These are phyloP conservation scores for Ceratocystis diversiconidia DNA, from an alignment of 2,329 filamentous ascomycete genomes.

Conservation along the genomic window DNA sequence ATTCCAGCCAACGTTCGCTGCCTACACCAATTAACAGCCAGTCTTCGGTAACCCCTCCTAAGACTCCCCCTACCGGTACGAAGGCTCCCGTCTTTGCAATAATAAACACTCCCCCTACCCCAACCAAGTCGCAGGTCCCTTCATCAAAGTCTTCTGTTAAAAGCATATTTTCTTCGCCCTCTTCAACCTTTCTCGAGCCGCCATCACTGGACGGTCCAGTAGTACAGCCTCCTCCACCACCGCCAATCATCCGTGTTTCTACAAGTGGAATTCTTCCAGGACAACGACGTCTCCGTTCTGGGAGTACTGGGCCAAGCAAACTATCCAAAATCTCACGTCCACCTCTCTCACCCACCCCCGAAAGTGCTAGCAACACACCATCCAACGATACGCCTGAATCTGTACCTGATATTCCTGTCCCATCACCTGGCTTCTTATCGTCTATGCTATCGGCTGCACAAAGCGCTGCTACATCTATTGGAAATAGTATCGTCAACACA, in stretches of 20 bases:
- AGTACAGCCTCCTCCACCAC: conserved; percentile 5
- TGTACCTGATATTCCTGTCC: not conserved
- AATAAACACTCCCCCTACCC: conserved; percentile 53
- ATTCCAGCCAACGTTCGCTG: conserved; percentile 5
- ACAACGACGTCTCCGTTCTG: conserved; percentile 18
- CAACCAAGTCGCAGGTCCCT: conserved; percentile 32
- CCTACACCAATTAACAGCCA: conserved; percentile 11
- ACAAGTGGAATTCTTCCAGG: conserved; percentile 45
- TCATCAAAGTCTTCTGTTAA: conserved; percentile 20
- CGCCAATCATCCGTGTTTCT: conserved; percentile 6
- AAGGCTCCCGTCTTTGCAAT: conserved; percentile 39
- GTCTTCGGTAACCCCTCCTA: conserved; percentile 26
- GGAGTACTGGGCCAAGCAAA: conserved; percentile 57
- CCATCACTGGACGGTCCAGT: not conserved
- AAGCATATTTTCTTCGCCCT: conserved; percentile 14
- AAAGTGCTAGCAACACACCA: conserved; percentile 28
- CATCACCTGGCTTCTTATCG: conserved; percentile 63
- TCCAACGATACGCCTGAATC: not conserved
- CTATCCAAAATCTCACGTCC: conserved; percentile 61
- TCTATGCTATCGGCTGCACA: conserved; percentile 87
- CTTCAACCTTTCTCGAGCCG: conserved; percentile 4
- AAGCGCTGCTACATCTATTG: conserved; percentile 68
- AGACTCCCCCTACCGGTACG: conserved; percentile 30
- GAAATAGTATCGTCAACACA: conserved; percentile 57
- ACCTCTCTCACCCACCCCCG: conserved; percentile 62